Evolutionary conservation across 2,329 filamentous ascomycete genomes (phyloP).

Genomic region (Nemania sp.): DNA sequence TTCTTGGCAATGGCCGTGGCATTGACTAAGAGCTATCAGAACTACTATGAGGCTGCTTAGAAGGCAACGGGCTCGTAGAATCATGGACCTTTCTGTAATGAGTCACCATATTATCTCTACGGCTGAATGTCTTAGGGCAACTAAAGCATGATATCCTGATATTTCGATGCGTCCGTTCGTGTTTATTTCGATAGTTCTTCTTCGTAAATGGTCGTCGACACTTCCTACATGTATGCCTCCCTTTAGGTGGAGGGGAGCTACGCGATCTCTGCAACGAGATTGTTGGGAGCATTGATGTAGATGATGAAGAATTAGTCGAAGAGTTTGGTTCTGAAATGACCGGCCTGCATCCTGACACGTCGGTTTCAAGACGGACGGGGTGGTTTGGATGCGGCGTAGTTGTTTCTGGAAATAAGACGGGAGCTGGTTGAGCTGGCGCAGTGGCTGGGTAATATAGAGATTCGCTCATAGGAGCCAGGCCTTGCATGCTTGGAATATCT

Average conservation of each 20-base stretch:
- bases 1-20: neutral
- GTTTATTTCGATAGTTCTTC: conserved; percentile 14
- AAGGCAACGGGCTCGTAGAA: neutral
- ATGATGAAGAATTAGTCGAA: neutral
- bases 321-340: neutral
- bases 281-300: neutral
- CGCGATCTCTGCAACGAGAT: neutral
- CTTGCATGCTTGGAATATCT: neutral
- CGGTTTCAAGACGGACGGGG: neutral
- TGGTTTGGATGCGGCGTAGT: neutral
- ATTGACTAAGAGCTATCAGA: neutral
- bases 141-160: neutral
- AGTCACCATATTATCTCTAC: conserved; percentile 9
- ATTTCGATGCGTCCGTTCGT: neutral
- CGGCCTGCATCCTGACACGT: neutral
- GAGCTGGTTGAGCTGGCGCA: neutral
- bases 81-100: conserved; percentile 4
- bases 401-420: neutral
- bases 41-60: conserved; percentile 6
- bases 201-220: neutral
- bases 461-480: neutral
- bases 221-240: neutral
- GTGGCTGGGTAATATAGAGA: neutral
- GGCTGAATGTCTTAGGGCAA: conserved; percentile 7
- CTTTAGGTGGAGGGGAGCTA: neutral